These are phyloP conservation scores for Metarhizium robertsii DNA, from an alignment of 2,329 filamentous ascomycete genomes.

Conservation along the genomic window DNA sequence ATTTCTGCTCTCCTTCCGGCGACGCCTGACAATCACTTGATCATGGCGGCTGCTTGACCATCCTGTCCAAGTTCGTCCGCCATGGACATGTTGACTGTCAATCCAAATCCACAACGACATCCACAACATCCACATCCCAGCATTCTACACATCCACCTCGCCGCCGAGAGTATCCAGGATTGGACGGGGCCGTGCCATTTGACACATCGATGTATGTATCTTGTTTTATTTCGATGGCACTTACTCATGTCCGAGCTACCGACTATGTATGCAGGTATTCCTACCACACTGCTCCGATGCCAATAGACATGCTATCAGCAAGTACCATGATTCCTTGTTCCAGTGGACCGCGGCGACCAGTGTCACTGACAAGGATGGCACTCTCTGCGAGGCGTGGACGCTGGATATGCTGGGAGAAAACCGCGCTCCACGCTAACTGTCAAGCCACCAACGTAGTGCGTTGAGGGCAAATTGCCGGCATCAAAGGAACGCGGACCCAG, in stretches of 20 bases:
- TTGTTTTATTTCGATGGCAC: neutral
- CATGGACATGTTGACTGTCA: neutral
- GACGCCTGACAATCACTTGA: neutral
- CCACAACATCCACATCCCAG: neutral
- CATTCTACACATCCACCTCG: neutral
- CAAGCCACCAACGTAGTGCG: neutral
- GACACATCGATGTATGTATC: neutral
- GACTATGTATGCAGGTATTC: neutral
- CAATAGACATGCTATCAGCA: neutral
- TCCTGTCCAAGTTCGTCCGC: neutral
- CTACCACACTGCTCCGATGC: slow-evolving; percentile 4
- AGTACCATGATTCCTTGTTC: neutral
- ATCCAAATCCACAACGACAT: neutral
- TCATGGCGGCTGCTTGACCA: neutral
- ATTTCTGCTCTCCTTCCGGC: neutral
- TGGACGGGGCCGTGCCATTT: neutral
- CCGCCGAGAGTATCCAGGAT: neutral
- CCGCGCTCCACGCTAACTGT: neutral
- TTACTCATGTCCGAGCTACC: neutral
- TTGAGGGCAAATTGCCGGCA: neutral
- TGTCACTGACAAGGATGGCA: neutral
- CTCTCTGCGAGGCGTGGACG: neutral
- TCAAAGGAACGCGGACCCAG: neutral
- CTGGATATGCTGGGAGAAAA: neutral
- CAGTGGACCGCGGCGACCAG: neutral